Percentiles rank a stretch among this genome's conserved stretches.
Conservation (phyloP, 2,329 filamentous ascomycete genomes). For the Colletotrichum paranaense region DNA sequence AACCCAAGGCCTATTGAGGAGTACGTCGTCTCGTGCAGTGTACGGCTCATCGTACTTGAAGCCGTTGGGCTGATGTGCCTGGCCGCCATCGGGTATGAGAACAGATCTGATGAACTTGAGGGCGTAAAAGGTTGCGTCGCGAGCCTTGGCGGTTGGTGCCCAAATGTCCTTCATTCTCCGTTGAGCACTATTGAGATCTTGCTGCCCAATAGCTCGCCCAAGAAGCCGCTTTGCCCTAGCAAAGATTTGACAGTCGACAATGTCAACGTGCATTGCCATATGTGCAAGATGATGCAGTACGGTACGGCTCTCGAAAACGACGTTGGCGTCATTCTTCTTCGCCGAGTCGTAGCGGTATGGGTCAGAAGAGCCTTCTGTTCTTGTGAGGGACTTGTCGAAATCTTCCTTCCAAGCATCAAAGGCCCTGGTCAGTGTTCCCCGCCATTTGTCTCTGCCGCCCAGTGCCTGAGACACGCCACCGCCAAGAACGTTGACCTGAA, state of each 20-base stretch:
- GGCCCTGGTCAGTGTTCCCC: conserved; percentile 83
- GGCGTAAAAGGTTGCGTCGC: conserved; percentile 93
- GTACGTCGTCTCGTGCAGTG: conserved; percentile 85
- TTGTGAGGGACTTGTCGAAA: conserved; percentile 85
- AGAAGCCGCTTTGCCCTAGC: conserved; percentile 87
- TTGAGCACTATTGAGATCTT: conserved; percentile 83
- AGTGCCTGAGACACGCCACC: conserved; percentile 78
- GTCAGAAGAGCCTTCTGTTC: conserved; percentile 62
- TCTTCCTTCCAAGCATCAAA: conserved; percentile 96
- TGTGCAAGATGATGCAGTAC: conserved; percentile 94
- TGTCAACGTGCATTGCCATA: conserved; percentile 97
- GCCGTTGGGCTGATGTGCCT: conserved; percentile 41
- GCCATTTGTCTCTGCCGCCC: conserved; percentile 92
- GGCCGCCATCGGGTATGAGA: conserved; percentile 69
- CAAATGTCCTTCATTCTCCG: conserved; percentile 88
- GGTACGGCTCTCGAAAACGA: conserved; percentile 86
- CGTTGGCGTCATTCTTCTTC: conserved; percentile 71
- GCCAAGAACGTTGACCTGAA: conserved; percentile 88
- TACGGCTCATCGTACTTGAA: conserved; percentile 68
- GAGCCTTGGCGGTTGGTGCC: conserved; percentile 88
- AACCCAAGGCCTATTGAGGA: conserved; percentile 94
- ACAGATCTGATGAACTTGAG: conserved; percentile 90
- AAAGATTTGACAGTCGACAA: conserved; percentile 97
- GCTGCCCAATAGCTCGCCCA: conserved; percentile 83
- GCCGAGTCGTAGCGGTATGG: conserved; percentile 65